A percentile compares a stretch with the other conserved stretches of the same genome.
Evolutionary conservation across 768 basidiomycete genomes (phyloP).

Genomic region (Russula brevipes): DNA sequence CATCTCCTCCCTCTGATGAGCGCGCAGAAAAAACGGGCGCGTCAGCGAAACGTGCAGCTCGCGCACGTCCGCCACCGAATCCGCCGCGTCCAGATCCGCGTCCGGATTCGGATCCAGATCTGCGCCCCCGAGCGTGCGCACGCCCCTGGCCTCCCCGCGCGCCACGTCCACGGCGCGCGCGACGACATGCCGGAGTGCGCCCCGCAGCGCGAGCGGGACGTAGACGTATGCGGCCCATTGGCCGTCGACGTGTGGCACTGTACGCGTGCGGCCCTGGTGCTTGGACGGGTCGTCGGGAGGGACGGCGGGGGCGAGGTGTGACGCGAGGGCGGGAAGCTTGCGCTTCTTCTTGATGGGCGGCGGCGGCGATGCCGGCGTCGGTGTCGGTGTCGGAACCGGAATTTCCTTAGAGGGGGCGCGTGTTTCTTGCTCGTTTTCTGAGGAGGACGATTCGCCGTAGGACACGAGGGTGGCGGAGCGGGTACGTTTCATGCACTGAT

Average conservation of each 20-base stretch:
- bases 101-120: too few relatives aligned
- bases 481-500: conserved; percentile 18
- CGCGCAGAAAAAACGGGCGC: conserved; percentile 71
- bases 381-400: background rate
- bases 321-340: conserved; percentile 57
- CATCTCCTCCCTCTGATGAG: conserved; percentile 73
- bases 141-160: conserved; percentile 40
- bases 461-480: conserved; percentile 10
- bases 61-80: conserved; percentile 23
- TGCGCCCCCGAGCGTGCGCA: conserved; percentile 41
- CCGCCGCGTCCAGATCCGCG: conserved; percentile 15
- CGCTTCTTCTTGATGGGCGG: conserved; percentile 33
- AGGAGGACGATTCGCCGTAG: conserved; percentile 16
- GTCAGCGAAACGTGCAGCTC: conserved; percentile 85
- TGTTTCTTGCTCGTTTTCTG: background rate
- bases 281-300: conserved; percentile 69
- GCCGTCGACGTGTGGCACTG: conserved; percentile 77
- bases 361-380: background rate
- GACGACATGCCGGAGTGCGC: conserved; percentile 43
- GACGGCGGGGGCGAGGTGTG: conserved; percentile 40
- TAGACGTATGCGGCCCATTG: conserved; percentile 82
- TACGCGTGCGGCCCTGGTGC: conserved; percentile 80
- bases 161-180: conserved; percentile 42
- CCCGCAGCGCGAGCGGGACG: conserved; percentile 50
- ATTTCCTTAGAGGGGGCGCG: background rate